Evolutionary conservation across 2,329 filamentous ascomycete genomes (phyloP).

Genomic region (Nigrograna mackinnonii): DNA sequence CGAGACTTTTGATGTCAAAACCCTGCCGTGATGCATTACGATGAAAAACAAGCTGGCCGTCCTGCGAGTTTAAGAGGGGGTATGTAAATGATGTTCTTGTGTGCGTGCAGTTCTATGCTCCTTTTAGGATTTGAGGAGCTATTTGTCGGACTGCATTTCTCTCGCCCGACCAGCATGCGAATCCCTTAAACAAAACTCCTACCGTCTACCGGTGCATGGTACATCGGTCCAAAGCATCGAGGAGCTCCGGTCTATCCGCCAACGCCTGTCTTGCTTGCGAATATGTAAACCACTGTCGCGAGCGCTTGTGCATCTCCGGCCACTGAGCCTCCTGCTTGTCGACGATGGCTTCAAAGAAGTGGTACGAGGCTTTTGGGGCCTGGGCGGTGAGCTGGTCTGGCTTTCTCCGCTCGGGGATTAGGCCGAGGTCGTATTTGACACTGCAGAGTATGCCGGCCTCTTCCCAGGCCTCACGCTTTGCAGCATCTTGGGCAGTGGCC

Average conservation of each 20-base stretch:
- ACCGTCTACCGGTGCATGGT: conserved; percentile 52
- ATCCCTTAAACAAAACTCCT: conserved; percentile 3
- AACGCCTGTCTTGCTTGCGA: conserved; percentile 78
- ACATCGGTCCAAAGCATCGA: conserved; percentile 84
- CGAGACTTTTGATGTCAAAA: conserved; percentile 26
- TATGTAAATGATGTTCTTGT: background rate
- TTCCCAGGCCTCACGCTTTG: conserved; percentile 92
- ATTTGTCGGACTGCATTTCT: too few species aligned
- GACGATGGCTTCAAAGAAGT: conserved; percentile 88
- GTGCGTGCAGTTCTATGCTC: too few species aligned
- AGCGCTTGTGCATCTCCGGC: conserved; percentile 93
- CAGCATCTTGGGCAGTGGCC: conserved; percentile 80
- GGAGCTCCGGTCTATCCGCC: conserved; percentile 78
- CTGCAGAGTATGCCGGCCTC: conserved; percentile 90
- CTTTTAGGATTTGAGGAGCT: too few species aligned
- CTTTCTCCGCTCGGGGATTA: conserved; percentile 79
- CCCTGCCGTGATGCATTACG: conserved; percentile 31
- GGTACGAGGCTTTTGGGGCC: conserved; percentile 76
- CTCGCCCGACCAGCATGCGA: conserved; percentile 8
- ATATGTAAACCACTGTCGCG: conserved; percentile 88
- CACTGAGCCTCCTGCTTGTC: conserved; percentile 82
- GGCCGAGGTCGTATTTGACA: conserved; percentile 82
- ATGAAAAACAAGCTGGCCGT: conserved; percentile 17
- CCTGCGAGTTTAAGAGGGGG: background rate
- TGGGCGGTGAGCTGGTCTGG: conserved; percentile 54